Evolutionary conservation across 108 stramenopile species (phyloP), one percentile per base, ranked within the genome.

Genomic region (Seminavis robusta): DNA sequence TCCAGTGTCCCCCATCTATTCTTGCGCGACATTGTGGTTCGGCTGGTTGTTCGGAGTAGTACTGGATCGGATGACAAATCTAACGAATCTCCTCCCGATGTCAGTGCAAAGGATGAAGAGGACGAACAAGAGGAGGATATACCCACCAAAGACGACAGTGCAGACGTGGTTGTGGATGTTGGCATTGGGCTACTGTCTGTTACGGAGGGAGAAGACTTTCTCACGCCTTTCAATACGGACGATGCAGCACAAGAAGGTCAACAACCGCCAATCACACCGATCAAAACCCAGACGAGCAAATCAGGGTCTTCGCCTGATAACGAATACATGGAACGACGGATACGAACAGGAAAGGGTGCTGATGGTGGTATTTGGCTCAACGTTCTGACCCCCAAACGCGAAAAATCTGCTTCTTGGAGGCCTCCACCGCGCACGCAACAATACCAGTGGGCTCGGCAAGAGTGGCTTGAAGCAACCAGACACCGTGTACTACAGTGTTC

Each of bases 141-240:
- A 31, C 32, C 31, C 39, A 45, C 45, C 21, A 32, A 59, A 52
- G 6, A 52, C 61, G 65, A 67, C 45, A 31, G 58, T 38, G 47
- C 70, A n/a, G 76, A 77, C 36, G 69, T 73, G 4, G 70, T 80
- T 48, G 38, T 85, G 33, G 82, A 90, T 59, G 31, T 85, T 29
- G 78, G 76, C 3, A 81, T 90, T 33, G 88, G 83, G 30, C 73
- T 90, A 52, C 63, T 90, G 26, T 86, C 88, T 3, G 81, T 90
- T 1, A 74, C 76, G 7, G 71, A 71, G 47, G 84, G 80, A 1
- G 76, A 76, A 66, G 88, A 90, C 59, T 68, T 82, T 5, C 34
- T 90, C 20, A 79, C 79, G 11, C 59, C 38, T 79, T 83, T 43
- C 64, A 76, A 50, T 26, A 61, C 17, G 58, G 76, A 20, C 48